phyloP scores from a whole-genome alignment of 495 filamentous ascomycete species.

The Podospora tetraspora region DNA sequence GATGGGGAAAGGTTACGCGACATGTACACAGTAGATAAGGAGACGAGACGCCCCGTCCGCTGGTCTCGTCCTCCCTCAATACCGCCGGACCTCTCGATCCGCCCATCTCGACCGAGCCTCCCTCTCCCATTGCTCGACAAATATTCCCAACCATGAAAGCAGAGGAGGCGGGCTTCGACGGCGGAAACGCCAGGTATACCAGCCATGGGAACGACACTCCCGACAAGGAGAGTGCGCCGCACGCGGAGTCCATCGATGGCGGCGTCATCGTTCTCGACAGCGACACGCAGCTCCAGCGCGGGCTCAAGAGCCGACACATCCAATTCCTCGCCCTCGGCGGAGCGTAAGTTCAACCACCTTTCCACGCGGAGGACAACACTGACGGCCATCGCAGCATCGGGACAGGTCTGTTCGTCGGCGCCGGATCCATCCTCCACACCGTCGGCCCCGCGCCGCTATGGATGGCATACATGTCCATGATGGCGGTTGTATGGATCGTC shows the following conservation, averaged over 20 bases:
- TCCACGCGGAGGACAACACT: not conserved
- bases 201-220: not conserved
- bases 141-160: constrained; percentile 6
- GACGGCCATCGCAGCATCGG: constrained; percentile 46
- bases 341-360: constrained; percentile 25
- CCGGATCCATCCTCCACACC: constrained; percentile 43
- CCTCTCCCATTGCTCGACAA: not conserved
- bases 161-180: constrained; percentile 5
- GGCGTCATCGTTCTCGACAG: constrained; percentile 20
- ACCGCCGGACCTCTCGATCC: not conserved
- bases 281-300: constrained; percentile 45
- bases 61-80: not conserved
- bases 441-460: constrained; percentile 48
- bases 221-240: constrained; percentile 12
- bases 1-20: not conserved
- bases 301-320: constrained; percentile 61
- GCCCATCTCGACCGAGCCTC: not conserved
- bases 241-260: constrained; percentile 15
- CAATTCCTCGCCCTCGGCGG: constrained; percentile 71
- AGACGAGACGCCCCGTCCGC: not conserved
- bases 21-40: not conserved
- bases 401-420: constrained; percentile 55
- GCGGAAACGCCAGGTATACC: not conserved
- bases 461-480: constrained; percentile 49
- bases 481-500: constrained; percentile 39